Percentiles rank a stretch among this genome's conserved stretches.
Conservation (phyloP, 2,329 filamentous ascomycete genomes). For the Penicillium sp. region DNA sequence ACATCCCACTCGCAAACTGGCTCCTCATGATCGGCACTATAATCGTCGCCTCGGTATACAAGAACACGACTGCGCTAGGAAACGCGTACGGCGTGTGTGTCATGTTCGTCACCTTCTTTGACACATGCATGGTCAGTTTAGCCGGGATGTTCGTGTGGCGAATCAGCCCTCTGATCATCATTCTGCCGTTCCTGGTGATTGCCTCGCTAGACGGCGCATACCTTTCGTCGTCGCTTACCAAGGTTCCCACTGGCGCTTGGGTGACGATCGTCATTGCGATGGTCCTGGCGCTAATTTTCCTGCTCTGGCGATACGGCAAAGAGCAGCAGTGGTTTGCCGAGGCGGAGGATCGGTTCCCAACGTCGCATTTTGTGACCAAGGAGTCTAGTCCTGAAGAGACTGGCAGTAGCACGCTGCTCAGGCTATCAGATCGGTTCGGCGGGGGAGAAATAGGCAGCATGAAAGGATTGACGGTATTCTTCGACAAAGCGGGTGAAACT, state of each 20-base stretch:
- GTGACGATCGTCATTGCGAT: conserved; percentile 71
- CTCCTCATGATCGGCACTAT: conserved; percentile 76
- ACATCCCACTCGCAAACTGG: conserved; percentile 78
- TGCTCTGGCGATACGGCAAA: conserved; percentile 80
- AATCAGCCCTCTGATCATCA: conserved; percentile 67
- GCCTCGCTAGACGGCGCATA: conserved; percentile 65
- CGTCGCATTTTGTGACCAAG: conserved; percentile 38
- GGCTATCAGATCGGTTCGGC: conserved; percentile 37
- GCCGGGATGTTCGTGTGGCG: conserved; percentile 76
- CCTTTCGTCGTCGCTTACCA: conserved; percentile 70
- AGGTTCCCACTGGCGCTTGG: conserved; percentile 78
- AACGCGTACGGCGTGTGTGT: conserved; percentile 81
- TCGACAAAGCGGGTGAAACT: conserved; percentile 73
- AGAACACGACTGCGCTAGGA: conserved; percentile 72
- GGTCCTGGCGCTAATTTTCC: conserved; percentile 67
- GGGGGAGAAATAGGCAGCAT: conserved; percentile 52
- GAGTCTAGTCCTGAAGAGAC: conserved; percentile 1
- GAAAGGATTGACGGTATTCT: conserved; percentile 72
- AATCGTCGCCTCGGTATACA: conserved; percentile 75
- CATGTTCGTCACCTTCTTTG: conserved; percentile 79
- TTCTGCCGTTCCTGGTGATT: conserved; percentile 57
- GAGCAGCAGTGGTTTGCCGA: conserved; percentile 77
- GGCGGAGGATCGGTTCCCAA: conserved; percentile 60
- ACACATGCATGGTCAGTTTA: conserved; percentile 74
- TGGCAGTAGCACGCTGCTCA: neutral